Evolutionary conservation across 306 rosid genomes (phyloP).

Genomic region (Hippophae rhamnoides): DNA sequence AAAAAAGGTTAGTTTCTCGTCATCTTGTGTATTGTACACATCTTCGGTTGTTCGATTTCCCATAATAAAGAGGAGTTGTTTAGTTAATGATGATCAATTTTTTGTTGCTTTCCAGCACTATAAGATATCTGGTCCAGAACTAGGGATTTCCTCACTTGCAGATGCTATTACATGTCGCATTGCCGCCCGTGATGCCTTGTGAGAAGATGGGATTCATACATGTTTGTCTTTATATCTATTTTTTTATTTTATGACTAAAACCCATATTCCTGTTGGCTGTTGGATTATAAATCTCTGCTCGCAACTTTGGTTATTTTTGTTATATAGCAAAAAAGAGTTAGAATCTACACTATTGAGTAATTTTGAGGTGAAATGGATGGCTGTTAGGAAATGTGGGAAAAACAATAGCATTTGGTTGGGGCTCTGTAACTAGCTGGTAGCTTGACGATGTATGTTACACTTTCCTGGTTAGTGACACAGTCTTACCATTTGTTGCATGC

Average conservation of each 20-base stretch:
- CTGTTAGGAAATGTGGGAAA: no score
- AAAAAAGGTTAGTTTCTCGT: constrained; percentile 43
- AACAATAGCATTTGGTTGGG: no score
- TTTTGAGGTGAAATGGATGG: no score
- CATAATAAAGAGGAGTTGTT: constrained; percentile 8
- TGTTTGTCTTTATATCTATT: background rate
- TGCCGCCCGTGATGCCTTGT: constrained; percentile 73
- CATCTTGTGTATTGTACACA: background rate
- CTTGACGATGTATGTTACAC: no score
- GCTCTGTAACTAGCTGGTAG: no score
- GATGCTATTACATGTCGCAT: constrained; percentile 75
- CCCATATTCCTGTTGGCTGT: no score
- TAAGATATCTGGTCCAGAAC: constrained; percentile 57
- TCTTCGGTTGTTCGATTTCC: background rate
- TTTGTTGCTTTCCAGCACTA: constrained; percentile 54
- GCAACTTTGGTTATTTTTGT: no score
- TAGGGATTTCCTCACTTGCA: constrained; percentile 63
- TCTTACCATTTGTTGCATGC: no score
- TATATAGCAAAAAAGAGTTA: no score
- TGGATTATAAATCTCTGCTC: no score
- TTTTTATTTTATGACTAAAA: background rate
- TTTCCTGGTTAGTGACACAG: no score
- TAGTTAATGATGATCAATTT: constrained; percentile 5
- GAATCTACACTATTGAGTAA: no score
- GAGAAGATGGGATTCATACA: constrained; percentile 20